Base-by-base conservation (phyloP, 768 basidiomycete genomes). In the Neoboletus brunneissimus region DNA sequence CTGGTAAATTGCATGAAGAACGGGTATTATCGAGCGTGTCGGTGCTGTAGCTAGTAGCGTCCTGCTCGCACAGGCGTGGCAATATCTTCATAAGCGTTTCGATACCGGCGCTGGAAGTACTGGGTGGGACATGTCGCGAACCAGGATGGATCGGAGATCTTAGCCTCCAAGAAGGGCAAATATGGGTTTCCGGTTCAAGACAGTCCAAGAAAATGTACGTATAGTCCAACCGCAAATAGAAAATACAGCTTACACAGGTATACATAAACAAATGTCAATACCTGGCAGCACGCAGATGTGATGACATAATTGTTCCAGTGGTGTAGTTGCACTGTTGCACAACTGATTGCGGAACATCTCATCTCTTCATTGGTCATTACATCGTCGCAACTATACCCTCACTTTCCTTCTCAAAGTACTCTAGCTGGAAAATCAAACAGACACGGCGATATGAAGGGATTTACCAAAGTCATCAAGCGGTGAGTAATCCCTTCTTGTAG, bases 381-480 rank as follows among this genome's bases (percentile, higher is more conserved):
- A 29, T n/a, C 41, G 45, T 52, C 41, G 22, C 42, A 41, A 51
- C n/a, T 27, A 22, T 27, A 50, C 31, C 25, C 18, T 27, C 29
- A 16, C 42, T 38, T 25, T 51, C 44, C 48, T 55, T 55, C 34
- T 41, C 53, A 41, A 45, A 22, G 18, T 13, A 20, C 32, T 12
- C 32, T 15, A 46, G 45, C 31, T 45, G 29, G 42, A 42, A 42
- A 9, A 31, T 20, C n/a, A 18, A 38, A 44, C 44, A 41, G 48
- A 42, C 46, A 32, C 50, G 41, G 23, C 68, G 72, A 57, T 58
- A 94, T 94, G 93, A 94, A 94, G 79, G 93, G 93, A 25, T 68
- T 92, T 52, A 80, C 83, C 6, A 94, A 93, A 71, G 84, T 83
- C 22, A 78, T 93, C 61, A 81, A 83, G 70, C 84, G 92, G 91